Conservation (phyloP, 2,329 filamentous ascomycete species). For the Lasiodiplodia theobromae region DNA sequence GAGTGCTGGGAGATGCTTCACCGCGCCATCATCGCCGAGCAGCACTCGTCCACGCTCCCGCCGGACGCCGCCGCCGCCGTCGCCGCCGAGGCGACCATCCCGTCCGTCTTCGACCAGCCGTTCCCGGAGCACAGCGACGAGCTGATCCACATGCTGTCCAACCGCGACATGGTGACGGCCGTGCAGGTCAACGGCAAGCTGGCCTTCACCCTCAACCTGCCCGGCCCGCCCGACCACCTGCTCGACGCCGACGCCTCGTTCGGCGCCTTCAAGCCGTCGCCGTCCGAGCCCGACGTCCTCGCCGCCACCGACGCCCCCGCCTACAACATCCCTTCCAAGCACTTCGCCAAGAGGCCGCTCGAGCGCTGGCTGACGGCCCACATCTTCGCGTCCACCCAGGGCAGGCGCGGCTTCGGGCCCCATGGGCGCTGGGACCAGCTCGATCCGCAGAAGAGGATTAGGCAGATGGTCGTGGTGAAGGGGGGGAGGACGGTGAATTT, state of each 20-base stretch:
- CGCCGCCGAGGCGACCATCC: constrained; percentile 33
- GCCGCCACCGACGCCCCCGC: background rate
- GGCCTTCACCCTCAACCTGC: constrained; percentile 62
- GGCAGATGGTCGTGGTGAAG: constrained; percentile 69
- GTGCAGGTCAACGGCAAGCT: constrained; percentile 85
- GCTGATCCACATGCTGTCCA: constrained; percentile 59
- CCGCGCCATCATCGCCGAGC: constrained; percentile 37
- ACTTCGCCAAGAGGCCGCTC: constrained; percentile 51
- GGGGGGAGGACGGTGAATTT: constrained; percentile 77
- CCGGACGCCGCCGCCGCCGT: constrained; percentile 27
- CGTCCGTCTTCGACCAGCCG: constrained; percentile 51
- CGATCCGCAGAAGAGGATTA: constrained; percentile 52
- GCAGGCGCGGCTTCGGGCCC: constrained; percentile 62
- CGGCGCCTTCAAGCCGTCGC: constrained; percentile 50
- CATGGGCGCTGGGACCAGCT: constrained; percentile 34
- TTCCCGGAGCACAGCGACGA: constrained; percentile 66
- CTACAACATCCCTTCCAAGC: background rate
- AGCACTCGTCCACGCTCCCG: constrained; percentile 2
- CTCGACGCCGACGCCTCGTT: constrained; percentile 75
- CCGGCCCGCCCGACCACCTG: constrained; percentile 50
- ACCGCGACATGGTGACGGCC: constrained; percentile 63
- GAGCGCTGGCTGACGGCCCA: constrained; percentile 67
- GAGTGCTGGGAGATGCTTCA: constrained; percentile 76
- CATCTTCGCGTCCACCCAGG: constrained; percentile 68
- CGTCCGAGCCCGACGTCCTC: background rate